Conservation (phyloP, 1,284 basidiomycete genomes). For the Cryptococcus hybrid region DNA sequence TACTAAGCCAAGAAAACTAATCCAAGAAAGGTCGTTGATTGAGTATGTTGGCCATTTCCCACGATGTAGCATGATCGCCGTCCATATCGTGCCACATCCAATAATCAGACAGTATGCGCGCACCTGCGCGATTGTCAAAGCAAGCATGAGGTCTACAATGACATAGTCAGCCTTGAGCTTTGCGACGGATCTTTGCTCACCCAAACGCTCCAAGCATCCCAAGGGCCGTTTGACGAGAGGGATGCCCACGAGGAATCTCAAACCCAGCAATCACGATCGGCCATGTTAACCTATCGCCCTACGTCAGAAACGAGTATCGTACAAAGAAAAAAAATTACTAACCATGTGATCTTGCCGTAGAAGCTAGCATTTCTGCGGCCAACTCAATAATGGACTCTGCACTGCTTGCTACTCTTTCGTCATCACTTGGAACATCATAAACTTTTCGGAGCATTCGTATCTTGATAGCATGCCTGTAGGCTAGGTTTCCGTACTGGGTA, state of each 20-base stretch:
- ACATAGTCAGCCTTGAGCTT: not conserved
- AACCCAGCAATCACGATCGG: constrained; percentile 44
- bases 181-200: constrained; percentile 19
- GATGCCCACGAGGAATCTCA: constrained; percentile 36
- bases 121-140: constrained; percentile 36
- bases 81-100: constrained; percentile 22
- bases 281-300: constrained; percentile 40
- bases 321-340: constrained; percentile 6
- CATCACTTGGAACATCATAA: constrained; percentile 32
- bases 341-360: constrained; percentile 43
- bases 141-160: constrained; percentile 38
- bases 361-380: constrained; percentile 37
- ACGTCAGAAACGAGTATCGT: not conserved
- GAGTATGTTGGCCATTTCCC: constrained; percentile 17
- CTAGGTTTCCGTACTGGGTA: constrained; percentile 44
- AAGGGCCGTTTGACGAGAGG: constrained; percentile 30
- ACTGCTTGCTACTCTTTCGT: constrained; percentile 33
- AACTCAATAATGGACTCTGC: constrained; percentile 41
- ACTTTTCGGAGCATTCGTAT: constrained; percentile 39
- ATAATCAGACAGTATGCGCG: constrained; percentile 18
- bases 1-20: not conserved
- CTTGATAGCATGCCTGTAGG: constrained; percentile 41
- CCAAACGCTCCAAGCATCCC: constrained; percentile 41
- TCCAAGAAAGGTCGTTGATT: constrained; percentile 20
- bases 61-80: constrained; percentile 14